Percentiles rank a stretch among this genome's conserved stretches.
phyloP scores from a whole-genome alignment of 2,329 filamentous ascomycete genomes.

The Aspergillus brasiliensis region DNA sequence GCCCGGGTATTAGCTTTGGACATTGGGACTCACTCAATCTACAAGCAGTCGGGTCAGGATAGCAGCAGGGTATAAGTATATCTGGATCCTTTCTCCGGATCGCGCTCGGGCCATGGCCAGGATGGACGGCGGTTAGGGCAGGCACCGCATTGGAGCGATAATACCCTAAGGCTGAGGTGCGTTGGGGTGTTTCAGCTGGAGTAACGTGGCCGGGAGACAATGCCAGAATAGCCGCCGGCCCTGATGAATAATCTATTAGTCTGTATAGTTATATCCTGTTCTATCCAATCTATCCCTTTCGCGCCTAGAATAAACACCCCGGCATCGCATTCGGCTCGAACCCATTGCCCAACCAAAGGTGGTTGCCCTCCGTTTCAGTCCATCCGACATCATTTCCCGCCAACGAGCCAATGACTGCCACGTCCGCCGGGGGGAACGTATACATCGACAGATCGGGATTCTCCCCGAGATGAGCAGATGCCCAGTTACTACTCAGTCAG shows the following conservation, averaged over 20 bases:
- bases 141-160: not conserved
- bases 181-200: not conserved
- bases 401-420: not conserved
- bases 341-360: slow-evolving; percentile 12
- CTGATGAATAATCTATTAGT: not conserved
- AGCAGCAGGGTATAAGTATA: not conserved
- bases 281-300: not conserved
- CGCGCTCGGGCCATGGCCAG: not conserved
- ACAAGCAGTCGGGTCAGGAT: not conserved
- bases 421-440: slow-evolving; percentile 3
- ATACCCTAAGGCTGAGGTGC: not conserved
- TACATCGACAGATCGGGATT: not conserved
- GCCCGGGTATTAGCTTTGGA: not conserved
- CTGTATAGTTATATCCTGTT: not conserved
- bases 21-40: not conserved
- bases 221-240: not conserved
- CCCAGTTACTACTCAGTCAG: slow-evolving; percentile 7
- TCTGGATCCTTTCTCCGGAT: not conserved
- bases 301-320: slow-evolving; percentile 12
- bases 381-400: slow-evolving; percentile 7
- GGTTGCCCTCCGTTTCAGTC: slow-evolving; percentile 12
- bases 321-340: slow-evolving; percentile 15
- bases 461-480: not conserved
- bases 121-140: not conserved
- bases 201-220: not conserved